Evolutionary conservation across 2,329 filamentous ascomycete species (phyloP).

Genomic region (Phialemoniopsis sp.): DNA sequence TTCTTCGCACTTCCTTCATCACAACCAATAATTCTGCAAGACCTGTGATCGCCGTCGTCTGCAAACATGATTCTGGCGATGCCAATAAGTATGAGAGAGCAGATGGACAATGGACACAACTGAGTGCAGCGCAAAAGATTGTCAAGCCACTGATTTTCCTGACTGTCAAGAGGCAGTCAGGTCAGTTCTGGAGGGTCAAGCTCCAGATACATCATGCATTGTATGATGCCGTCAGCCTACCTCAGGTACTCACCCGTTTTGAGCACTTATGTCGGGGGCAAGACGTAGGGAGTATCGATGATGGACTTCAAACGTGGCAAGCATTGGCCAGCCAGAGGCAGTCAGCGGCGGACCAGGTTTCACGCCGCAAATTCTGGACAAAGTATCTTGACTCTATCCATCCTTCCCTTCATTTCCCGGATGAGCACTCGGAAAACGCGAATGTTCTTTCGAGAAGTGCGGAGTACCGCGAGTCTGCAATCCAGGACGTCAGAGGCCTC

Average conservation of each 20-base stretch:
- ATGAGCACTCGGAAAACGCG: no score
- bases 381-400: slow-evolving; percentile 24
- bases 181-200: slow-evolving; percentile 27
- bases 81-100: background rate
- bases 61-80: background rate
- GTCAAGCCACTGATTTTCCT: slow-evolving; percentile 18
- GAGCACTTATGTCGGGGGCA: slow-evolving; percentile 12
- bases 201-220: slow-evolving; percentile 78
- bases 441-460: no score
- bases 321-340: no score
- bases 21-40: slow-evolving; percentile 36
- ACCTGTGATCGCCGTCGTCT: slow-evolving; percentile 62
- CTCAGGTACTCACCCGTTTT: slow-evolving; percentile 50
- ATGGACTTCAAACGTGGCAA: background rate
- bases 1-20: slow-evolving; percentile 67
- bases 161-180: slow-evolving; percentile 6
- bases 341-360: background rate
- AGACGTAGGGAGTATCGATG: slow-evolving; percentile 8
- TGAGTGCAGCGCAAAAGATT: background rate
- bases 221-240: slow-evolving; percentile 81
- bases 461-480: slow-evolving; percentile 19
- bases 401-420: no score
- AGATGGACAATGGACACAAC: background rate
- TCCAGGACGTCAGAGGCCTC: slow-evolving; percentile 34
- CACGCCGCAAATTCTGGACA: slow-evolving; percentile 33